A percentile compares a stretch with the other conserved stretches of the same genome.
Evolutionary conservation across 257 asterid genomes (phyloP).

Genomic region (Solanum megistacrolobum): DNA sequence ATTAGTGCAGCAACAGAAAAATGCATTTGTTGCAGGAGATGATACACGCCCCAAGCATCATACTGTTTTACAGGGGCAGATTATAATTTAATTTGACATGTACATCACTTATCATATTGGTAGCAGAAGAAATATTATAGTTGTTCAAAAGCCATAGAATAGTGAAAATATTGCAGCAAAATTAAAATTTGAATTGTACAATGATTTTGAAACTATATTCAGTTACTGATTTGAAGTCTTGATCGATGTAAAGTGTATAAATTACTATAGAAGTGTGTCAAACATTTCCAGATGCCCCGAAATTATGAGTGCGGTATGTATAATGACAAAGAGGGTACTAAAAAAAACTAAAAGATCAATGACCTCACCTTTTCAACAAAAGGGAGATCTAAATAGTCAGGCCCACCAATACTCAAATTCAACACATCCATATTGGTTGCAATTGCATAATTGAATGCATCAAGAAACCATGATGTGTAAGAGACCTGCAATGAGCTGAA

Average conservation of each 20-base stretch:
- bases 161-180: background rate
- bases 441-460: constrained; percentile 96
- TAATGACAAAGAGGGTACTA: background rate
- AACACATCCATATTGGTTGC: constrained; percentile 94
- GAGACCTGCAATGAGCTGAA: constrained; percentile 99
- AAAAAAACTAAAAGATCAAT: background rate
- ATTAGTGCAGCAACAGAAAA: background rate
- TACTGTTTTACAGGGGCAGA: background rate
- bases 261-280: background rate
- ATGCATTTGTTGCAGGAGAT: background rate
- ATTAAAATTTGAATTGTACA: background rate
- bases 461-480: constrained; percentile 98
- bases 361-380: constrained; percentile 79
- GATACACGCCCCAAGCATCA: background rate
- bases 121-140: background rate
- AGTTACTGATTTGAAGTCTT: background rate
- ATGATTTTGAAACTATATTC: background rate
- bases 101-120: background rate
- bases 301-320: background rate
- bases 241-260: background rate
- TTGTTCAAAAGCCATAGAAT: background rate
- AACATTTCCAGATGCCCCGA: background rate
- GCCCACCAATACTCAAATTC: constrained; percentile 98
- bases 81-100: background rate
- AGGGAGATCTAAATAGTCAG: constrained; percentile 90